Conservation (phyloP, 345 rosid species). For the Eucalyptus virginea region DNA sequence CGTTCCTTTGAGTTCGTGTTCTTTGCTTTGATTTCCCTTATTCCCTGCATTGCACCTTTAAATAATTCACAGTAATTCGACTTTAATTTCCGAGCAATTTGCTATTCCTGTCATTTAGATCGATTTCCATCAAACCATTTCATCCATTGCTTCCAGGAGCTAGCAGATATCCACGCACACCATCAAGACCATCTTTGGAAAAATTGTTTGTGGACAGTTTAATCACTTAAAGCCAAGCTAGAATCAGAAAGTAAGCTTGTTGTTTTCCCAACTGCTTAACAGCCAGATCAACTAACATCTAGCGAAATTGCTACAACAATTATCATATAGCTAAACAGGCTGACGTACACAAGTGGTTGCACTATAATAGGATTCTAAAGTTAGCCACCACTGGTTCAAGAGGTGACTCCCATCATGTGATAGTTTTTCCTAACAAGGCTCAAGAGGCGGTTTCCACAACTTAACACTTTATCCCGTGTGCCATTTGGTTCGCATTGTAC, state of each 20-base stretch:
- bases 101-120: too few species aligned
- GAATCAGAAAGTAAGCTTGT: background rate
- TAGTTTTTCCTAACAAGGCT: background rate
- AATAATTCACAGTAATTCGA: too few species aligned
- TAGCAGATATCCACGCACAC: background rate
- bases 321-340: background rate
- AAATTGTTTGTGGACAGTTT: background rate
- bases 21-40: background rate
- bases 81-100: too few species aligned
- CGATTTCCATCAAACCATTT: background rate
- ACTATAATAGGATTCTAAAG: background rate
- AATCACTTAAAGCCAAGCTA: background rate
- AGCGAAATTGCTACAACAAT: background rate
- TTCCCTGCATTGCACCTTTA: too few species aligned
- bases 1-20: background rate
- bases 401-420: background rate
- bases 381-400: too few species aligned
- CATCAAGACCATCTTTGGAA: background rate
- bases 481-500: background rate
- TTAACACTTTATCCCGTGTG: background rate
- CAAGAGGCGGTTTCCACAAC: background rate
- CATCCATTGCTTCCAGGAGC: background rate
- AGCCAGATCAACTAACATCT: fast-evolving
- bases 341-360: background rate
- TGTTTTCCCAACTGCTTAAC: background rate